Evolutionary conservation across 108 stramenopile species (phyloP), one percentile per base, ranked within the genome.

Genomic region (Craspedostauros australis): DNA sequence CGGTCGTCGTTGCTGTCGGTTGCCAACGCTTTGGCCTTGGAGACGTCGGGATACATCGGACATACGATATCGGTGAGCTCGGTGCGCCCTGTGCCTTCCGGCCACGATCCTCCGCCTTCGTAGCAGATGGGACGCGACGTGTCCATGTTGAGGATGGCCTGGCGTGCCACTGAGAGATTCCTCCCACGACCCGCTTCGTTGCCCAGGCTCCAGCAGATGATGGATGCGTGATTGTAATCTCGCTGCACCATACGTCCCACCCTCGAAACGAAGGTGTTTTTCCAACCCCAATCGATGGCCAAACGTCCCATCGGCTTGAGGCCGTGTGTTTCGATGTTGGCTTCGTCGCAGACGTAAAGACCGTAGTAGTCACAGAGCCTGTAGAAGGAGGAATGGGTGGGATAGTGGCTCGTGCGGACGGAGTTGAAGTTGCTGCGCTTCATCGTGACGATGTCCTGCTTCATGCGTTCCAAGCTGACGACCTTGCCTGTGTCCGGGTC

Each of bases 251-350:
- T 93, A 19, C 91, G 72, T 44, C 64, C 62, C 0, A 92, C 80
- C 16, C 97, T 70, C 20, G 66, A 65, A 15, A 85, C 50, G 46
- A 86, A 86, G 0, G 93, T 77, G 28, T 72, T 57, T 45, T 75
- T 66, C 80, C 95, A 93, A 21, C 70, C 80, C 36, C 43, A 56
- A 57, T 93, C 91, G 40, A 84, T 74, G 7, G 83, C 82, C 2
- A 84, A 43, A 22, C 66, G 65, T 8, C 82, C 82, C 82, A 84
- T 84, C 1, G 81, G 81, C 30, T 77, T 68, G 61, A 95, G 76
- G 16, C 97, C 97, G 64, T 98, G 95, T 18, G 92, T 91, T 72
- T 98, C 97, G 32, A 96, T 85, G 62, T 98, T 98, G 31, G 97
- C 94, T 60, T 98, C 97, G 68, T 98, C 97, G 30, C 93, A 76